Evolutionary conservation across 148 eudicot species (phyloP), one percentile per base, ranked within the genome.

Genomic region (Amaranthus hypochondriacus): DNA sequence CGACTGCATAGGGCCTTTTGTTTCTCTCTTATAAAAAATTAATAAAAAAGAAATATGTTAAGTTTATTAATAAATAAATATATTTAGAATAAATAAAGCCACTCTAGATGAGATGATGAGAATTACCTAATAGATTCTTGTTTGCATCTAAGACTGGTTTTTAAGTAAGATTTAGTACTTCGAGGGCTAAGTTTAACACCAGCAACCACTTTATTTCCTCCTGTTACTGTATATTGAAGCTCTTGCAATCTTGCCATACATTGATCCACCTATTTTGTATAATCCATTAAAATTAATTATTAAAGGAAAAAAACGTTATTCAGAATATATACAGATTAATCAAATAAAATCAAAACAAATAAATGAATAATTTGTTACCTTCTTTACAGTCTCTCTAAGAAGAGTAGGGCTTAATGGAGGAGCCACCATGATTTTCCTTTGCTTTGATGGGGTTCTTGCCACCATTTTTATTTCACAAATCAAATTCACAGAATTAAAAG

Each of bases 231-330:
- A 78, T 88, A 84, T 54, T 95, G 97, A 63, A 95, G 86, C 83
- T 95, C 98, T 78, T 95, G 92, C 80, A 95, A 85, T 78, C 98
- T 71, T 56, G 83, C 92, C 93, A 92, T 85, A 86, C 97, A 95
- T 75, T 85, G 83, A 73, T 95, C 98, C 87, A 95, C 97, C 98
- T 92, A 7, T 28, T 28, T 28, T 28, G 1, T 28, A 28, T 28
- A 28, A 28, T 28, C 39, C 39, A 28, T 42, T 6, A 65, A 5
- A 54, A 6, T 3, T 14, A 78, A 18, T 43, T n/a, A 48, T 12
- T 67, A 78, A 66, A 21, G 5, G 12, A 5, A 48, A 44, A 21
- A 48, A 7, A 58, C 39, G 12, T 9, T 21, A 6, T 2, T 47
- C 3, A 48, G 7, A 14, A 13, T 48, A 28, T 15, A 48, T 13